Conservation (phyloP, 2,329 filamentous ascomycete species). For the Aspergillus sp. region DNA sequence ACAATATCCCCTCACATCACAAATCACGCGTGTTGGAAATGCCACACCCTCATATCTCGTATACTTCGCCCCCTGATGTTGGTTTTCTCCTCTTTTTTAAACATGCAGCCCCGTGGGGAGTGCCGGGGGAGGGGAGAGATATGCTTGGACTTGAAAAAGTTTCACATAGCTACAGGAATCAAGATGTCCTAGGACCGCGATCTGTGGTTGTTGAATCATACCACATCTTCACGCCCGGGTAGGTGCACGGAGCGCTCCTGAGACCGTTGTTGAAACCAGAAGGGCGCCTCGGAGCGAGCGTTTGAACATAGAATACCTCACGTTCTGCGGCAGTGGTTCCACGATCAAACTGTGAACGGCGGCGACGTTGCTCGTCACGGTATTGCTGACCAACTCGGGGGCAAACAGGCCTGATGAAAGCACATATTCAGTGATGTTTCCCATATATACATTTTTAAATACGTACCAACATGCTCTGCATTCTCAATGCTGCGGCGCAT, state of each 20-base stretch:
- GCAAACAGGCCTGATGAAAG: slow-evolving; percentile 57
- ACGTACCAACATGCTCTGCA: slow-evolving; percentile 74
- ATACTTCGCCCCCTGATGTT: too few relatives aligned
- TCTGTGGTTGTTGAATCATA: slow-evolving; percentile 12
- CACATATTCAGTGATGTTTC: neutral
- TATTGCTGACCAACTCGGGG: slow-evolving; percentile 67
- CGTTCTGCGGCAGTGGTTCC: slow-evolving; percentile 68
- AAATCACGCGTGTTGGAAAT: too few relatives aligned
- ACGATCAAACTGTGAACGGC: slow-evolving; percentile 74
- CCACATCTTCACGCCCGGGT: slow-evolving; percentile 19
- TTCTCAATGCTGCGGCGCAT: slow-evolving; percentile 84
- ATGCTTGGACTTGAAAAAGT: neutral
- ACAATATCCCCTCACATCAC: too few relatives aligned
- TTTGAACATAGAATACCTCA: slow-evolving; percentile 46
- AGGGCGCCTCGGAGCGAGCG: slow-evolving; percentile 13
- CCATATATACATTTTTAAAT: neutral
- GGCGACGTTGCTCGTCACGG: slow-evolving; percentile 69
- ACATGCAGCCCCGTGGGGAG: too few relatives aligned
- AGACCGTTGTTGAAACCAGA: slow-evolving; percentile 12
- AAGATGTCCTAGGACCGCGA: slow-evolving; percentile 15
- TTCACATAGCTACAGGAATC: neutral
- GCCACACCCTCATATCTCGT: too few relatives aligned
- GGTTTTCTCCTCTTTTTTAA: too few relatives aligned
- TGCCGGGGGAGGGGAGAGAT: too few relatives aligned
- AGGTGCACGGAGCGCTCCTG: slow-evolving; percentile 20